These are phyloP conservation scores for Secale cereale DNA, from an alignment of 176 grass and related monocot species.

Conservation along the genomic window DNA sequence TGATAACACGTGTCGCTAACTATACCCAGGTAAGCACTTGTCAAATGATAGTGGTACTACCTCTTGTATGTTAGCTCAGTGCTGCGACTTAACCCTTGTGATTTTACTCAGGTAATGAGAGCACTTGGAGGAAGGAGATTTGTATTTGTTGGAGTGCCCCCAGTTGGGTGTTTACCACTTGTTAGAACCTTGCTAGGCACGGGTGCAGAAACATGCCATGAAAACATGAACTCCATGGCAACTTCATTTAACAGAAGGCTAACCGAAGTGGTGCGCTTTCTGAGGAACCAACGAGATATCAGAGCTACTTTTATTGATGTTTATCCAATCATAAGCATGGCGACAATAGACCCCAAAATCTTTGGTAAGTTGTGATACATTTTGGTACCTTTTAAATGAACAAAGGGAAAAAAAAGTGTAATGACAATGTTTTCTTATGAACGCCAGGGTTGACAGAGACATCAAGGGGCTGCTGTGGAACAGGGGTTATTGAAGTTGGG, in stretches of 20 bases:
- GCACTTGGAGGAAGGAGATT: conserved; percentile 56
- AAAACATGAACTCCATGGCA: conserved; percentile 44
- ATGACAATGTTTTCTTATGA: conserved; percentile 6
- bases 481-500: conserved; percentile 57
- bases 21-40: conserved; percentile 44
- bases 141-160: conserved; percentile 45
- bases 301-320: conserved; percentile 45
- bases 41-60: not conserved
- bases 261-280: conserved; percentile 19
- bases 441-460: conserved; percentile 43
- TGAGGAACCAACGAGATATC: conserved; percentile 33
- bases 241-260: conserved; percentile 56
- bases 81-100: not conserved
- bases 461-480: conserved; percentile 64
- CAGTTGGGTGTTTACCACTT: conserved; percentile 57
- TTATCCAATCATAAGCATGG: conserved; percentile 34
- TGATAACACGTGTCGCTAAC: conserved; percentile 41
- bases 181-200: conserved; percentile 44
- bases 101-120: conserved; percentile 45
- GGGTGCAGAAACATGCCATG: conserved; percentile 40
- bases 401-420: not conserved
- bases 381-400: not conserved
- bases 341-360: conserved; percentile 29
- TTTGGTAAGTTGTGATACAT: conserved; percentile 38
- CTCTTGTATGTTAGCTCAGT: not conserved